Evolutionary conservation across 1,284 basidiomycete species (phyloP), one percentile per base, ranked within the genome.

Genomic region (Agaricales sp.): DNA sequence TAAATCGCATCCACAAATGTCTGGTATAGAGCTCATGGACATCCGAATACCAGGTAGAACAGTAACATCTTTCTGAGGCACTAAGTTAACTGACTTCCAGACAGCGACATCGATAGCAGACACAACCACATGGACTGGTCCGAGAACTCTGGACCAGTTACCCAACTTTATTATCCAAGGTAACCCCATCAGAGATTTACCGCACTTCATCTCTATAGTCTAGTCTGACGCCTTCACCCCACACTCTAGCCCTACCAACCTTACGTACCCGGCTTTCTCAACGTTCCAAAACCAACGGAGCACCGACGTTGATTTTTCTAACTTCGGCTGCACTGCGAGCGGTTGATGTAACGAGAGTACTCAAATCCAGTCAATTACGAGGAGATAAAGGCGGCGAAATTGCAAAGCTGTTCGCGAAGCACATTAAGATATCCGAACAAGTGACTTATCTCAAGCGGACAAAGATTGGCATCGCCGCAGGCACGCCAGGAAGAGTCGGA

Each of bases 361-460:
- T 91, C 53, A 86, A 76, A 62, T 75, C 79, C 63, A 81, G 74
- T 61, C 75, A 67, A 52, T 68, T 89, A 51, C 68, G 80, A 57
- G 80, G 83, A 48, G 79, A 87, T 47, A 89, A 87, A 62, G 80
- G 87, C 51, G 86, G 83, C 22, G 86, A 90, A 53, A 79, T 91
- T 38, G 88, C 84, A 23, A 92, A 92, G 61, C 72, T 90, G 25
- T 92, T 92, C 58, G 86, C 89, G 43, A 88, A 81, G 63, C 89
- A 92, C 61, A 80, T 90, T 66, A 92, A 90, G 66, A 70, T 92
- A 41, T 70, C 80, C 48, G 83, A 91, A 52, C 89, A 92, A 60
- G 77, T 84, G 56, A 67, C 75, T 16, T 87, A 88, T 66, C 69
- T 92, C 56, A 74, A 74, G 61, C 73, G 77, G 54, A 87, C 87